phyloP scores from a whole-genome alignment of 192 early-diverging fungal genomes.

The Entomortierella parvispora region DNA sequence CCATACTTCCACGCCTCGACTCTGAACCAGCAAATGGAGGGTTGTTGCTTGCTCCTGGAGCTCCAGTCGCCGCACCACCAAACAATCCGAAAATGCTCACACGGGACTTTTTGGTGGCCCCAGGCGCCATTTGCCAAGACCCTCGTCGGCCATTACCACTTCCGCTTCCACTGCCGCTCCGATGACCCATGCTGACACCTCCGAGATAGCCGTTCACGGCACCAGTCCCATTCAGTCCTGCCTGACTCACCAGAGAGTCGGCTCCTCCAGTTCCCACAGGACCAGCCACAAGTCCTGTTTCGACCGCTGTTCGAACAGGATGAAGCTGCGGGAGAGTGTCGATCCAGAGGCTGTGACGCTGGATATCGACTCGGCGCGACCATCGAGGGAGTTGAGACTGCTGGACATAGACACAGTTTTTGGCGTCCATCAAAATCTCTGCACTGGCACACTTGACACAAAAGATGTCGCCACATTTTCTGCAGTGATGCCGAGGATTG shows the following conservation, averaged over 20 bases:
- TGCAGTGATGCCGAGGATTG: constrained; percentile 47
- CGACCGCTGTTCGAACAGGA: constrained; percentile 42
- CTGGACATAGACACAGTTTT: constrained; percentile 51
- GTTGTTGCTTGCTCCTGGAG: neutral
- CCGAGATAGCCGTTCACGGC: neutral
- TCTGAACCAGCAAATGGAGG: constrained; percentile 13
- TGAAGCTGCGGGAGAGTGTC: constrained; percentile 48
- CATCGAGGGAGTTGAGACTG: constrained; percentile 48
- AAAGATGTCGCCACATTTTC: constrained; percentile 48
- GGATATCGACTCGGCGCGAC: constrained; percentile 42
- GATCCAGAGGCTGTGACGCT: constrained; percentile 47
- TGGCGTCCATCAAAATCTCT: constrained; percentile 51
- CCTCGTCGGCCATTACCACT: constrained; percentile 35
- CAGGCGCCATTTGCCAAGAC: constrained; percentile 33
- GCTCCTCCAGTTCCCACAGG: neutral
- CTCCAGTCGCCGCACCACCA: constrained; percentile 1
- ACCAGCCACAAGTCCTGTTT: constrained; percentile 21
- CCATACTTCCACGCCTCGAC: constrained; percentile 39
- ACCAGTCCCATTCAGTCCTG: neutral
- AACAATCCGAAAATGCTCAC: constrained; percentile 48
- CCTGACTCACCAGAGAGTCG: constrained; percentile 20
- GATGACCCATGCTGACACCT: constrained; percentile 22
- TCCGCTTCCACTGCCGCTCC: constrained; percentile 10
- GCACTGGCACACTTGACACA: constrained; percentile 48
- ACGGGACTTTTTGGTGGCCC: constrained; percentile 28